These are phyloP conservation scores for Sclerotinia subarctica DNA, from an alignment of 2,329 filamentous ascomycete species.

Conservation along the genomic window DNA sequence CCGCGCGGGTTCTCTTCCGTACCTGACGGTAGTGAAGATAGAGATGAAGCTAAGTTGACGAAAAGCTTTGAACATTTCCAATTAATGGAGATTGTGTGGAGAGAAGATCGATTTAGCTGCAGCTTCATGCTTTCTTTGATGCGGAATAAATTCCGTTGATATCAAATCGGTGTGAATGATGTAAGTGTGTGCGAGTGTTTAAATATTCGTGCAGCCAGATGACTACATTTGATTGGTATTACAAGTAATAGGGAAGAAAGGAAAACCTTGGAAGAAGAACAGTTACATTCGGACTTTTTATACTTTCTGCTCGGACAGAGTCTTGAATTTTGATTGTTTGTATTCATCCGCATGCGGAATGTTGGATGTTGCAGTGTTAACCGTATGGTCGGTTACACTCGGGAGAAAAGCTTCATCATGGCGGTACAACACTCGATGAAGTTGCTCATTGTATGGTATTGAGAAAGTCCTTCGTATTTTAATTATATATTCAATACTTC, in stretches of 20 bases:
- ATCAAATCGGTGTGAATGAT: background rate
- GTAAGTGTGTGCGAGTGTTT: background rate
- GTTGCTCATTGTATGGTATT: too few relatives aligned
- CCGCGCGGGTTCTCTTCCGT: conserved; percentile 18
- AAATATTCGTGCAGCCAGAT: background rate
- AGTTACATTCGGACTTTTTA: too few relatives aligned
- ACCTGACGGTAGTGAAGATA: background rate
- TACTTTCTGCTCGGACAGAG: too few relatives aligned
- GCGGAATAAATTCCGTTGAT: conserved; percentile 3
- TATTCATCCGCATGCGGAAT: conserved; percentile 10
- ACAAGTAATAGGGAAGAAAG: too few relatives aligned
- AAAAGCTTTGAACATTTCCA: background rate
- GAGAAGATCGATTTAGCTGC: background rate
- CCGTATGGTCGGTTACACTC: background rate
- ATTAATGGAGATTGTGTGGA: background rate
- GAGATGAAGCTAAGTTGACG: background rate
- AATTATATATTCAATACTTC: background rate
- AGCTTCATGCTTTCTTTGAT: fast-evolving
- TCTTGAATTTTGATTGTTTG: background rate
- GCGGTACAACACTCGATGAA: background rate
- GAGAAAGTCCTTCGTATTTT: background rate
- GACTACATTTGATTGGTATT: background rate
- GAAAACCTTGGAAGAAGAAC: too few relatives aligned
- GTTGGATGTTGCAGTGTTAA: too few relatives aligned
- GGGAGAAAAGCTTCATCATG: conserved; percentile 3